These are phyloP conservation scores for Dothiorella sarmentorum DNA, from an alignment of 2,329 filamentous ascomycete species.

Conservation along the genomic window DNA sequence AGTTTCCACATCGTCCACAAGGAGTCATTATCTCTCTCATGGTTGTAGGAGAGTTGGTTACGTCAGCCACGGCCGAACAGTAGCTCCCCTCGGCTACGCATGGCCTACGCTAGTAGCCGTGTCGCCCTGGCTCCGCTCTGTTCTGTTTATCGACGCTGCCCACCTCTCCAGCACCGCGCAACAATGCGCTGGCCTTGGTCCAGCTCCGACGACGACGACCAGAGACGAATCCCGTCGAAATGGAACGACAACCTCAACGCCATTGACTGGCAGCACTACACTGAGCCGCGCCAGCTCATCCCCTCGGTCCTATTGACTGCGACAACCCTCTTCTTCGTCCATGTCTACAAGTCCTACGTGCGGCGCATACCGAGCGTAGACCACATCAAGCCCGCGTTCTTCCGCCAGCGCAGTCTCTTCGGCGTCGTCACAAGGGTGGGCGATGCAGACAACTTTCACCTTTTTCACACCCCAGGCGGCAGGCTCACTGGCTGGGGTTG, in stretches of 20 bases:
- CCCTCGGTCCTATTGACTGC: constrained; percentile 54
- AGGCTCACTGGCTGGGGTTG: constrained; percentile 87
- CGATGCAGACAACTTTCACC: constrained; percentile 91
- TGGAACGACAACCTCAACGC: constrained; percentile 40
- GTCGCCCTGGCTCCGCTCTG: too few relatives aligned
- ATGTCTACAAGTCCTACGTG: constrained; percentile 68
- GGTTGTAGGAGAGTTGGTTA: too few relatives aligned
- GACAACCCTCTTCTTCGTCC: constrained; percentile 52
- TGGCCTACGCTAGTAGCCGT: constrained; percentile 1
- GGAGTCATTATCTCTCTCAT: too few relatives aligned
- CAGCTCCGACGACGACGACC: constrained; percentile 30
- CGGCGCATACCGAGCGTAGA: constrained; percentile 76
- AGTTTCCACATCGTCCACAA: too few relatives aligned
- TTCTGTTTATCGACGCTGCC: constrained; percentile 4
- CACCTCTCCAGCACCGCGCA: constrained; percentile 6
- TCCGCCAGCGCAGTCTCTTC: constrained; percentile 72
- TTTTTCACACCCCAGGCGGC: constrained; percentile 95
- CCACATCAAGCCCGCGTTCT: constrained; percentile 71
- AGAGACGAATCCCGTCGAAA: constrained; percentile 35
- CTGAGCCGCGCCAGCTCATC: constrained; percentile 53
- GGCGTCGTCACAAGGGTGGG: constrained; percentile 90
- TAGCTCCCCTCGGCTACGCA: constrained; percentile 12
- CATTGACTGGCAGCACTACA: constrained; percentile 51
- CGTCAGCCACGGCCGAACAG: too few relatives aligned
- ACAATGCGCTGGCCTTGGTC: constrained; percentile 44